A percentile compares a stretch with the other conserved stretches of the same genome.
phyloP scores from a whole-genome alignment of 2,329 filamentous ascomycete species.

The Cladorrhinum sp. region DNA sequence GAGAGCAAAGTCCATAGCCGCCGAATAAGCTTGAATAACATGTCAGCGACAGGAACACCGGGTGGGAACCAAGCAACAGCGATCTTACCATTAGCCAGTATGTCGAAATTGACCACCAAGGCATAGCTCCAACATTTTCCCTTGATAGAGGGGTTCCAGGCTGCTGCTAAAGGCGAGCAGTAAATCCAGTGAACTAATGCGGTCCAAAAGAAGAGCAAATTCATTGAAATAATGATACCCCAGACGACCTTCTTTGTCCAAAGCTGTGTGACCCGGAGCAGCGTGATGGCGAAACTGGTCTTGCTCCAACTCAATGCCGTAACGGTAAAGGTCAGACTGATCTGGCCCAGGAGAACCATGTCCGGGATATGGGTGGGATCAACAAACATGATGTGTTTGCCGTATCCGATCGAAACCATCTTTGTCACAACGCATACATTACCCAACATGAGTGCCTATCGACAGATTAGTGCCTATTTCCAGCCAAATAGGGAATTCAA shows the following conservation, averaged over 20 bases:
- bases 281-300: constrained; percentile 37
- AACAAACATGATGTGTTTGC: constrained; percentile 9
- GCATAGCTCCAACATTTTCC: too few relatives aligned
- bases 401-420: constrained; percentile 15
- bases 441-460: constrained; percentile 13
- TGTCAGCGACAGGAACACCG: neutral
- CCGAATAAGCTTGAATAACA: constrained; percentile 28
- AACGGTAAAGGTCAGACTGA: constrained; percentile 20
- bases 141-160: constrained; percentile 14
- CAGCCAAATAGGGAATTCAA: neutral
- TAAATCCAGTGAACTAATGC: constrained; percentile 20
- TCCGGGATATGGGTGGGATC: neutral
- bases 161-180: constrained; percentile 16
- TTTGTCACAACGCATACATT: constrained; percentile 11
- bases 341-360: constrained; percentile 14
- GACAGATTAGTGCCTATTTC: too few relatives aligned
- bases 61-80: constrained; percentile 9
- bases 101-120: constrained; percentile 15
- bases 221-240: constrained; percentile 34
- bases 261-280: constrained; percentile 33
- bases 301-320: constrained; percentile 33
- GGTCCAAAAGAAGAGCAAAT: constrained; percentile 18
- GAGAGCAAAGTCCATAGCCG: constrained; percentile 31
- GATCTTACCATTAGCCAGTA: constrained; percentile 18
- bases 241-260: constrained; percentile 29